These are phyloP conservation scores for Kodamaea kakaduensis DNA, from an alignment of 805 yeast genomes.

Conservation along the genomic window DNA sequence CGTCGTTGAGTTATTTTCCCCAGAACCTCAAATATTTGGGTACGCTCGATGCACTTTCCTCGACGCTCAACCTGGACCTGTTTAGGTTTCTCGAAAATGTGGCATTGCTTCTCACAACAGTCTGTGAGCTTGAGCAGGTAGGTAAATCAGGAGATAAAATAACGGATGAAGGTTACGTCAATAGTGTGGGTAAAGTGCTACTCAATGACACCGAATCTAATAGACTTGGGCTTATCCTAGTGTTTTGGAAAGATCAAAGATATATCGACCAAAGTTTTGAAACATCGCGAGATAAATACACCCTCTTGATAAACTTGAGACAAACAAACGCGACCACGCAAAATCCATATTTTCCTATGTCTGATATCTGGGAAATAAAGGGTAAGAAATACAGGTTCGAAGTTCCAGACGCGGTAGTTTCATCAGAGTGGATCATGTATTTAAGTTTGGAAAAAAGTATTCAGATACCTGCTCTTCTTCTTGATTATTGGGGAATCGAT, in stretches of 20 bases:
- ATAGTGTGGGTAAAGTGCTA: conserved; percentile 25
- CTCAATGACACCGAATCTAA: conserved; percentile 21
- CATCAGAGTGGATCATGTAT: conserved; percentile 22
- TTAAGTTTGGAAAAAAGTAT: conserved; percentile 26
- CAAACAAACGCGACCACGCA: conserved; percentile 5
- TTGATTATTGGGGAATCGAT: conserved; percentile 29
- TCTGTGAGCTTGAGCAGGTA: conserved; percentile 23
- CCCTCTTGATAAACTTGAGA: conserved; percentile 21
- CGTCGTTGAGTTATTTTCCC: conserved; percentile 29
- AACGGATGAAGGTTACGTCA: conserved; percentile 19
- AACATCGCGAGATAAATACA: conserved; percentile 17
- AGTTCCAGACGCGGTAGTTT: conserved; percentile 11
- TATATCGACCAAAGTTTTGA: conserved; percentile 22
- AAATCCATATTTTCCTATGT: conserved; percentile 19
- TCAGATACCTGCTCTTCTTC: conserved; percentile 23
- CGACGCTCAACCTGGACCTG: conserved; percentile 26
- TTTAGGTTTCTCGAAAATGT: conserved; percentile 29
- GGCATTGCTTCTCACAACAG: conserved; percentile 24
- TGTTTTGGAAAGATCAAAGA: conserved; percentile 34
- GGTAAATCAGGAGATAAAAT: conserved; percentile 18
- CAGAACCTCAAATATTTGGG: conserved; percentile 34
- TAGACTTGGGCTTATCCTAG: conserved; percentile 32
- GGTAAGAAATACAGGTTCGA: conserved; percentile 17
- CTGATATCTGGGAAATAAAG: conserved; percentile 21
- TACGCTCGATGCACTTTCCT: conserved; percentile 31